phyloP scores from a whole-genome alignment of 2,329 filamentous ascomycete genomes.

The Alternaria atra region DNA sequence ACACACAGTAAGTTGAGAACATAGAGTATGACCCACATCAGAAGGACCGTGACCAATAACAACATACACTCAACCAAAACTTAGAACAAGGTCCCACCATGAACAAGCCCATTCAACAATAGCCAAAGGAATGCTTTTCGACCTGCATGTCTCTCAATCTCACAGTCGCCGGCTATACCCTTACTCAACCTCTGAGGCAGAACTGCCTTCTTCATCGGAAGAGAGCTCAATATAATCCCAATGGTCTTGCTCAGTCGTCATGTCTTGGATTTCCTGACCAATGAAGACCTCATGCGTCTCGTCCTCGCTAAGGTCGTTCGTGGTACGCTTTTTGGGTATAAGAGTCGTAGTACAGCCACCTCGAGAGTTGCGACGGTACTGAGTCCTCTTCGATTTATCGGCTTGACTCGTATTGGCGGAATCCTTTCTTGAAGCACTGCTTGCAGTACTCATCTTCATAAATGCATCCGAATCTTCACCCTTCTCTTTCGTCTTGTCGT shows the following conservation, averaged over 20 bases:
- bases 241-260: neutral
- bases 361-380: neutral
- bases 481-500: neutral
- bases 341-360: neutral
- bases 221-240: neutral
- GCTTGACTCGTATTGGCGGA: neutral
- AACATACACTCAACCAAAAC: neutral
- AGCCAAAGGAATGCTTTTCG: neutral
- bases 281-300: neutral
- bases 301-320: neutral
- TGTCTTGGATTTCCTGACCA: neutral
- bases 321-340: neutral
- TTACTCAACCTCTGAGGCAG: constrained; percentile 27
- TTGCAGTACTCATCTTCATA: neutral
- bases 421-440: neutral
- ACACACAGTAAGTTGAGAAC: neutral
- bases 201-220: constrained; percentile 11
- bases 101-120: neutral
- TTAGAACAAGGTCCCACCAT: neutral
- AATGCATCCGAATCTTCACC: neutral
- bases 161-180: neutral
- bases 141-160: neutral
- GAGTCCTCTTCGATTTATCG: neutral
- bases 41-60: neutral
- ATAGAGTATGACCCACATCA: neutral